These are phyloP conservation scores for Escovopsis sp. DNA, from an alignment of 2,329 filamentous ascomycete species.

Conservation along the genomic window DNA sequence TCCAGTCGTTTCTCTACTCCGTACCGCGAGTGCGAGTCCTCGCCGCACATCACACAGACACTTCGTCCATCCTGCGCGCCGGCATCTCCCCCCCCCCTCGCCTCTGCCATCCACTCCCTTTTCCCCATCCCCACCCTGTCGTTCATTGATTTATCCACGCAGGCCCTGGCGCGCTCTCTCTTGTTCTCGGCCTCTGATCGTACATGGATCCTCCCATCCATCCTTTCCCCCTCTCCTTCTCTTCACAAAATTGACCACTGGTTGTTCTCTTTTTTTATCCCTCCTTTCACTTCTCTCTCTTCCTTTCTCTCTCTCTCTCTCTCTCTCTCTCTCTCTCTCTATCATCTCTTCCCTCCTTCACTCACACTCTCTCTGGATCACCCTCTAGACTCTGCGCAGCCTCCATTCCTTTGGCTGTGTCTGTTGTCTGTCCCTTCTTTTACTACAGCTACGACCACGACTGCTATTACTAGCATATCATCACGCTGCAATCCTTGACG, in stretches of 20 bases:
- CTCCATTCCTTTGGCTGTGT: conserved; percentile 17
- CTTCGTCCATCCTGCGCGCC: too few species aligned
- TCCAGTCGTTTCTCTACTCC: too few species aligned
- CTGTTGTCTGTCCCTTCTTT: conserved; percentile 20
- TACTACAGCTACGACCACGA: conserved; percentile 1
- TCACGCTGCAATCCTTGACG: too few species aligned
- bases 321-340: conserved; percentile 6
- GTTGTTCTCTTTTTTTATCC: neutral
- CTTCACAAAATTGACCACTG: too few species aligned
- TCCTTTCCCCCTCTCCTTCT: too few species aligned
- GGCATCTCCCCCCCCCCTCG: too few species aligned
- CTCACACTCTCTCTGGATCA: conserved; percentile 13
- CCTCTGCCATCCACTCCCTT: too few species aligned
- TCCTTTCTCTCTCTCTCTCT: conserved; percentile 1
- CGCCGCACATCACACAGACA: too few species aligned
- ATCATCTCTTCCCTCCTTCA: conserved; percentile 10
- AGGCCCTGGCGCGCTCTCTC: too few species aligned
- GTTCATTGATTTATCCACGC: neutral
- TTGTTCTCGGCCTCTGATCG: too few species aligned
- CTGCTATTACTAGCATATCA: conserved; percentile 14
- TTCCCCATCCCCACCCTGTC: neutral
- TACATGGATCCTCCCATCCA: too few species aligned
- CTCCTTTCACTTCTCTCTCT: neutral
- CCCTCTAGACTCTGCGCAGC: conserved; percentile 10
- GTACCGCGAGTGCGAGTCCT: too few species aligned